A percentile compares a stretch with the other conserved stretches of the same genome.
Conservation (phyloP, 1,139 yeast genomes). For the Arxiozyma telluris region DNA sequence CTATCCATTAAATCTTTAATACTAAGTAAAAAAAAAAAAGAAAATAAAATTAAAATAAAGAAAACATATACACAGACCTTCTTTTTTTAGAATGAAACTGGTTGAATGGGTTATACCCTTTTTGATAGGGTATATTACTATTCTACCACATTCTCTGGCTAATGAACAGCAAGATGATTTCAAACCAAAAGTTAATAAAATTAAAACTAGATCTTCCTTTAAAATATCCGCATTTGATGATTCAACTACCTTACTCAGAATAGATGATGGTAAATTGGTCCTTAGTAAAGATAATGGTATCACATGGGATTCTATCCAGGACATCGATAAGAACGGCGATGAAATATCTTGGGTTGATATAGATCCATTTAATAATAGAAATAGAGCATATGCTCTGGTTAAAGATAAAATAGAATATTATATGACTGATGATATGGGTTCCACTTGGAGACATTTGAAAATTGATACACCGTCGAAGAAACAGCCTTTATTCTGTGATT, state of each 20-base stretch:
- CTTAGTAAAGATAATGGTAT: slow-evolving; percentile 22
- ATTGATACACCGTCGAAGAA: slow-evolving; percentile 2
- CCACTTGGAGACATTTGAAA: slow-evolving; percentile 14
- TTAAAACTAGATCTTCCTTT: slow-evolving; percentile 1
- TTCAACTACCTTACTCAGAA: slow-evolving; percentile 16
- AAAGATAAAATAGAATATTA: slow-evolving; percentile 6
- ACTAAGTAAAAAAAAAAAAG: no score
- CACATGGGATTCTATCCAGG: slow-evolving; percentile 17
- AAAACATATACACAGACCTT: no score
- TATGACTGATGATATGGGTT: slow-evolving; percentile 24
- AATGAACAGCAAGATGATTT: slow-evolving; percentile 6
- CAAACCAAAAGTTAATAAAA: slow-evolving; percentile 13
- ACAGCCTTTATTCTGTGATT: neutral
- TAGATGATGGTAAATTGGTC: slow-evolving; percentile 8
- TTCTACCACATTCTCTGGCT: neutral
- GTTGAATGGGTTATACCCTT: neutral
- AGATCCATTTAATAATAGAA: slow-evolving; percentile 14
- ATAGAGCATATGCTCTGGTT: slow-evolving; percentile 19
- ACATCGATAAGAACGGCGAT: slow-evolving; percentile 4
- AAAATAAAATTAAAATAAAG: no score
- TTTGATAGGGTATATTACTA: neutral
- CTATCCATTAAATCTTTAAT: no score
- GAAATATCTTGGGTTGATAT: slow-evolving; percentile 6
- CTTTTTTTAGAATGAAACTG: neutral
- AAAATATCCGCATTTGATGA: slow-evolving; percentile 23